phyloP scores from a whole-genome alignment of 176 grass and related monocot genomes.

The Oryza coarctata region DNA sequence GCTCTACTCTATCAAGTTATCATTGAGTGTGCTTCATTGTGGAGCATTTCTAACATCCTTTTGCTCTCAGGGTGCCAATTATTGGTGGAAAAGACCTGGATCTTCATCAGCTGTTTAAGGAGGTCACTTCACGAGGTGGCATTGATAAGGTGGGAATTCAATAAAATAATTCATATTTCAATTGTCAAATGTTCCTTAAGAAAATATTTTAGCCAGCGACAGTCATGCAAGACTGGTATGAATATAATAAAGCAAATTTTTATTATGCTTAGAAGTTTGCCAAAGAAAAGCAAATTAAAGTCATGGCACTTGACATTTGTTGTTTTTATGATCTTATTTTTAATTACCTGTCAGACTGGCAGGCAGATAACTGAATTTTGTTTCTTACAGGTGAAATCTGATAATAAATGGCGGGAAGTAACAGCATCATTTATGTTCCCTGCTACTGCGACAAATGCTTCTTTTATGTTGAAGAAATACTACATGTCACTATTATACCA shows the following conservation, averaged over 20 bases:
- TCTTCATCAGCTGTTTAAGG: constrained; percentile 86
- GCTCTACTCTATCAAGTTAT: not conserved
- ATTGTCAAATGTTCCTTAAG: constrained; percentile 6
- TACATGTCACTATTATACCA: constrained; percentile 82
- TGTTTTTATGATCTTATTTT: constrained; percentile 27
- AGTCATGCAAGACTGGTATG: not conserved
- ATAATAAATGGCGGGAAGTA: constrained; percentile 92
- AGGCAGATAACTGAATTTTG: constrained; percentile 19
- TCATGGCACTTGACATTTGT: constrained; percentile 7
- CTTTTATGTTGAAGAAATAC: constrained; percentile 90
- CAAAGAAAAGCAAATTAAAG: constrained; percentile 26
- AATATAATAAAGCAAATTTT: constrained; percentile 10
- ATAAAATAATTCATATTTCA: constrained; percentile 26
- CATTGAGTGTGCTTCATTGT: constrained; percentile 6
- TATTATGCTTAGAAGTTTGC: not conserved
- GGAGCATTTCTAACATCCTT: constrained; percentile 20
- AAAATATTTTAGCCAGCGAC: constrained; percentile 2
- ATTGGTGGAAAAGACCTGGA: constrained; percentile 95
- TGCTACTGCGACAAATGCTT: constrained; percentile 83
- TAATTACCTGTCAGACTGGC: constrained; percentile 9
- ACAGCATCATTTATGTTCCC: constrained; percentile 84
- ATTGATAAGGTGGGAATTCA: constrained; percentile 74
- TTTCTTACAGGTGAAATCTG: constrained; percentile 66
- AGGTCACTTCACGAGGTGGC: constrained; percentile 89
- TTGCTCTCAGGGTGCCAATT: constrained; percentile 68